Evolutionary conservation across 108 stramenopile genomes (phyloP), one percentile per base, ranked within the genome.

Genomic region (Cyclotella cryptica): DNA sequence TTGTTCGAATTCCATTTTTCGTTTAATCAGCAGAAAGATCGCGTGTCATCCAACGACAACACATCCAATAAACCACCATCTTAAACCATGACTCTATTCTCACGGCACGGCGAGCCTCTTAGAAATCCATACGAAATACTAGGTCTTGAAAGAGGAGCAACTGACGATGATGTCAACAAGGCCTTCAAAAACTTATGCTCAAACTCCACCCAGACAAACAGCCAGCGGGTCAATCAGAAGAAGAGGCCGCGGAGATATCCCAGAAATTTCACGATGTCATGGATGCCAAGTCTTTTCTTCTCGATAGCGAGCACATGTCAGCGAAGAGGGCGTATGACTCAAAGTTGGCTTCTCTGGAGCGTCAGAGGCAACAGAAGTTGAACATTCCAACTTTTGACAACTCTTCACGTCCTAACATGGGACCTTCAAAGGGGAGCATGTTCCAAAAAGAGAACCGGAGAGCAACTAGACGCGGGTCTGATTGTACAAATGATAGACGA

Each of bases 151-250:
- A 62, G 66, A 41, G 79, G 69, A 14, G 88, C 91, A 19, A 75
- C 69, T 9, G 86, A 88, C 35, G 88, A 84, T 49, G 86, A 90
- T 41, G 80, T 93, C 71, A 90, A 81, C 75, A 94, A 91, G 79
- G 90, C 91, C 12, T 94, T 86, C 69, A 86, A 89, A 92, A 90
- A 65, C 78, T 94, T 14, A 89, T 92, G 42, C 73, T 98, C 26
- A 82, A 74, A 61, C 90, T 88, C 53, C 92, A 93, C 69, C 92
- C 92, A 3, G 92, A 92, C 69, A 92, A 92, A 72, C 91, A 92
- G 66, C 76, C 73, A 10, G 71, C 74, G 27, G 83, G 86, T 40
- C 78, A 77, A 65, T 67, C 77, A 39, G 79, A 54, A 51, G 72
- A 74, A 60, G 79, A 80, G 62, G 73, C 79, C n/a, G 83, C 66